phyloP scores from a whole-genome alignment of 305 asterid genomes.

The Solanum hybrid region DNA sequence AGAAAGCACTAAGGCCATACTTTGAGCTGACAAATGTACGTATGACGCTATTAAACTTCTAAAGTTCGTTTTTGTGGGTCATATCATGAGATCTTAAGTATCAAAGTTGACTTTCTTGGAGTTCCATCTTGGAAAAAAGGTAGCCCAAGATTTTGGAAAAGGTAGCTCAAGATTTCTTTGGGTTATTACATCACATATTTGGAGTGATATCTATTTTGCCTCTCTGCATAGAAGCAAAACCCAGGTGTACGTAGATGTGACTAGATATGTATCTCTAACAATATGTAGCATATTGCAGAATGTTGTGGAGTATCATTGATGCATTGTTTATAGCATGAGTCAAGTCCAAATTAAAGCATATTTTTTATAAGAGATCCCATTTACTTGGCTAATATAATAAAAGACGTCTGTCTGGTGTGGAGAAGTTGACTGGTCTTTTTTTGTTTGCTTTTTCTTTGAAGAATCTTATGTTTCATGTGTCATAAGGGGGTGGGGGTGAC shows the following conservation, averaged over 20 bases:
- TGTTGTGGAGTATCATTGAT: neutral
- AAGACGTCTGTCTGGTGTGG: neutral
- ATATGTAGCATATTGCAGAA: neutral
- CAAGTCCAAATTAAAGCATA: neutral
- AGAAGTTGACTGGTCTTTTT: neutral
- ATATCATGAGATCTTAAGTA: neutral
- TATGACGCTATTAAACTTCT: neutral
- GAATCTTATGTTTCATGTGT: neutral
- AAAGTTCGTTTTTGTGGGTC: neutral
- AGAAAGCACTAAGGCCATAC: conserved; percentile 82
- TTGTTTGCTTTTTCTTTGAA: neutral
- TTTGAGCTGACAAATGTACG: conserved; percentile 96
- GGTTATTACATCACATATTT: neutral
- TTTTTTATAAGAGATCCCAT: neutral
- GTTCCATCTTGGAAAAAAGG: neutral
- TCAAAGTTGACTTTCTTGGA: neutral
- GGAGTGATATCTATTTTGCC: neutral
- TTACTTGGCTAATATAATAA: neutral
- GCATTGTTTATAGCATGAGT: neutral
- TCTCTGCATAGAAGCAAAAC: neutral
- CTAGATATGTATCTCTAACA: neutral
- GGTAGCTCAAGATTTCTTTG: neutral
- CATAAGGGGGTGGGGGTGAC: neutral
- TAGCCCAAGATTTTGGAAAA: neutral
- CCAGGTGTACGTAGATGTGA: neutral